phyloP scores from a whole-genome alignment of 108 stramenopile genomes.

The Mayamaea pseudoterrestris region DNA sequence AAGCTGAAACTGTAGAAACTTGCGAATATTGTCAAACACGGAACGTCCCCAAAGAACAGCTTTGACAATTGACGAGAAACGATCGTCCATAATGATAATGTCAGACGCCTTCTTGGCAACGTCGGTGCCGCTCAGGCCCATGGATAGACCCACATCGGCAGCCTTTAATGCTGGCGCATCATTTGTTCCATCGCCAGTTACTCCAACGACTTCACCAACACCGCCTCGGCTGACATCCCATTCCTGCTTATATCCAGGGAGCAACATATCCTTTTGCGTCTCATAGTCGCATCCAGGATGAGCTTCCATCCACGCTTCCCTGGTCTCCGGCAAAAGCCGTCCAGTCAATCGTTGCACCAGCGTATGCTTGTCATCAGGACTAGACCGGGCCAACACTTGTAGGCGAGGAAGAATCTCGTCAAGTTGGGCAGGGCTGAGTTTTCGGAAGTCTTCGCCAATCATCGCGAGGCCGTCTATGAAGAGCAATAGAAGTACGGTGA shows the following conservation, averaged over 20 bases:
- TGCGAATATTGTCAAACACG: conserved; percentile 97
- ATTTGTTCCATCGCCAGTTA: conserved; percentile 97
- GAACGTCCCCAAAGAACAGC: conserved; percentile 98
- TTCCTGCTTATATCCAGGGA: conserved; percentile 62
- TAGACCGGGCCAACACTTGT: conserved; percentile 86
- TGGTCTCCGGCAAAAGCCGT: conserved; percentile 50
- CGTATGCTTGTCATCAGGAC: conserved; percentile 91
- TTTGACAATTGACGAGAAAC: conserved; percentile 97
- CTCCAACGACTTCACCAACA: conserved; percentile 87
- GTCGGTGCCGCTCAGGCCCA: conserved; percentile 97
- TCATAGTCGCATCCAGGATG: conserved; percentile 48
- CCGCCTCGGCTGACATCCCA: conserved; percentile 40
- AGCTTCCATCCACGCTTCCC: conserved; percentile 41
- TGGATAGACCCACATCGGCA: conserved; percentile 93
- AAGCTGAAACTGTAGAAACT: conserved; percentile 96
- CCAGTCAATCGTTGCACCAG: conserved; percentile 86
- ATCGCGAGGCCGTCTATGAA: conserved; percentile 51
- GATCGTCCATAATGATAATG: conserved; percentile 98
- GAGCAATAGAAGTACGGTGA: background rate
- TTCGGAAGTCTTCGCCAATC: conserved; percentile 69
- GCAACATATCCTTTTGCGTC: conserved; percentile 37
- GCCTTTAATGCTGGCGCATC: conserved; percentile 95
- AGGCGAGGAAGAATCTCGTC: conserved; percentile 67
- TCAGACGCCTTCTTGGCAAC: conserved; percentile 98
- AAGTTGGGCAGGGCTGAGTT: conserved; percentile 54